These are phyloP conservation scores for Tremella yokohamensis DNA, from an alignment of 768 basidiomycete genomes.

Conservation along the genomic window DNA sequence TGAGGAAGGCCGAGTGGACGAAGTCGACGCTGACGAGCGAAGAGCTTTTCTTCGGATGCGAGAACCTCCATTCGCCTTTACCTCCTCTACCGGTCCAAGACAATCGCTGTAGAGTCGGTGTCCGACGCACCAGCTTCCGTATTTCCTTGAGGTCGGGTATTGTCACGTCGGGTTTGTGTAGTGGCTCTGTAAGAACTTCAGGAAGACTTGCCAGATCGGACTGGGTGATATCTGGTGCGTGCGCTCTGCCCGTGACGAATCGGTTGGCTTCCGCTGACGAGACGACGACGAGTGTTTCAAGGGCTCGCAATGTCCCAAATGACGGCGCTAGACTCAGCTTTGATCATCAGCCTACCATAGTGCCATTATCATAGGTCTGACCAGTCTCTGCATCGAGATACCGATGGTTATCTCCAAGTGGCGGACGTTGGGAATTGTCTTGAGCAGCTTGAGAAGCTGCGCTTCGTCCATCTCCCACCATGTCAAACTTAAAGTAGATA, in stretches of 20 bases:
- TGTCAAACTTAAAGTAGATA: not conserved
- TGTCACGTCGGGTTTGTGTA: conserved; percentile 5
- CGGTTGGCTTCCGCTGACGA: too few species aligned
- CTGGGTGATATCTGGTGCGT: too few species aligned
- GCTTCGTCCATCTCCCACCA: conserved; percentile 20
- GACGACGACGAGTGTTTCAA: not conserved
- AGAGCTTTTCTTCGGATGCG: conserved; percentile 1
- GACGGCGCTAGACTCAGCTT: not conserved
- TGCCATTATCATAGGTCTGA: too few species aligned
- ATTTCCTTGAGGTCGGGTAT: conserved; percentile 22
- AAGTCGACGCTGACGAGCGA: conserved; percentile 12
- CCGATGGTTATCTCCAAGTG: conserved; percentile 2
- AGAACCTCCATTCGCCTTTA: conserved; percentile 19
- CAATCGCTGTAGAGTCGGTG: conserved; percentile 13
- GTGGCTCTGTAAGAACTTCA: not conserved
- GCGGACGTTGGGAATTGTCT: not conserved
- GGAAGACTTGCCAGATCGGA: not conserved
- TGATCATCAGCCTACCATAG: not conserved
- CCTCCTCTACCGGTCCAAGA: conserved; percentile 21
- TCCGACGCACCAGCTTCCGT: conserved; percentile 16
- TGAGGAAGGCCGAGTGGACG: conserved; percentile 11
- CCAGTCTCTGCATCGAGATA: too few species aligned
- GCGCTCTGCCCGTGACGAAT: too few species aligned
- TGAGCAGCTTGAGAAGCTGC: conserved; percentile 10
- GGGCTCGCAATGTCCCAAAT: not conserved